A percentile compares a stretch with the other conserved stretches of the same genome.
These are phyloP conservation scores for Fusarium chlamydosporum DNA, from an alignment of 2,329 filamentous ascomycete species.

Conservation along the genomic window DNA sequence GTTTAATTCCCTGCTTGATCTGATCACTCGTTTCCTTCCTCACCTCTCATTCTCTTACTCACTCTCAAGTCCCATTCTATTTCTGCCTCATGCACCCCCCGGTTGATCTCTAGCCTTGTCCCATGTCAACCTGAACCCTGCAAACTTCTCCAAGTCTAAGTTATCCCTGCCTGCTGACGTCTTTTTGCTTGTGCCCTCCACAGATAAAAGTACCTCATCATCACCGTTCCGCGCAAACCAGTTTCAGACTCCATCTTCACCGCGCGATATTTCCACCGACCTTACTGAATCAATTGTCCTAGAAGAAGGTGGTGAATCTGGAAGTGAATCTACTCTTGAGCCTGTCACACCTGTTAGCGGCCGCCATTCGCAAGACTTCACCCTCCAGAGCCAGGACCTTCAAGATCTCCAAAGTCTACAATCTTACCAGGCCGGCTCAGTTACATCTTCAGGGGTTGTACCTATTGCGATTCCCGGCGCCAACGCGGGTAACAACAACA, in stretches of 20 bases:
- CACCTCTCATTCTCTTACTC: slow-evolving; percentile 12
- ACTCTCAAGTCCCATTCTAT: slow-evolving; percentile 27
- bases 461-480: slow-evolving; percentile 42
- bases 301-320: slow-evolving; percentile 71
- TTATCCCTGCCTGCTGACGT: slow-evolving; percentile 51
- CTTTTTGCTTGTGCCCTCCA: slow-evolving; percentile 40
- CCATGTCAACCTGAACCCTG: slow-evolving; percentile 38
- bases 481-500: slow-evolving; percentile 30
- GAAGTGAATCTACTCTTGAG: slow-evolving; percentile 71
- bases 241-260: slow-evolving; percentile 57
- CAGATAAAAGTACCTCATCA: slow-evolving; percentile 50
- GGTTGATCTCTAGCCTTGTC: slow-evolving; percentile 26
- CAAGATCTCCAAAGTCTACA: slow-evolving; percentile 51
- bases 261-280: slow-evolving; percentile 65
- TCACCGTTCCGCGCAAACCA: slow-evolving; percentile 46
- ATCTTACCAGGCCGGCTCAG: slow-evolving; percentile 44
- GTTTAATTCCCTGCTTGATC: slow-evolving; percentile 39
- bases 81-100: slow-evolving; percentile 41
- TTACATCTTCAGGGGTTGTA: slow-evolving; percentile 43
- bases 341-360: slow-evolving; percentile 73
- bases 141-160: slow-evolving; percentile 33
- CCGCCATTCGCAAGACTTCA: slow-evolving; percentile 68
- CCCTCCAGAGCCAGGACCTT: slow-evolving; percentile 59
- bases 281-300: slow-evolving; percentile 65
- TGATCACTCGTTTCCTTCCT: slow-evolving; percentile 19